These are phyloP conservation scores for Pseudocercospora musae DNA, from an alignment of 2,329 filamentous ascomycete species.

Conservation along the genomic window DNA sequence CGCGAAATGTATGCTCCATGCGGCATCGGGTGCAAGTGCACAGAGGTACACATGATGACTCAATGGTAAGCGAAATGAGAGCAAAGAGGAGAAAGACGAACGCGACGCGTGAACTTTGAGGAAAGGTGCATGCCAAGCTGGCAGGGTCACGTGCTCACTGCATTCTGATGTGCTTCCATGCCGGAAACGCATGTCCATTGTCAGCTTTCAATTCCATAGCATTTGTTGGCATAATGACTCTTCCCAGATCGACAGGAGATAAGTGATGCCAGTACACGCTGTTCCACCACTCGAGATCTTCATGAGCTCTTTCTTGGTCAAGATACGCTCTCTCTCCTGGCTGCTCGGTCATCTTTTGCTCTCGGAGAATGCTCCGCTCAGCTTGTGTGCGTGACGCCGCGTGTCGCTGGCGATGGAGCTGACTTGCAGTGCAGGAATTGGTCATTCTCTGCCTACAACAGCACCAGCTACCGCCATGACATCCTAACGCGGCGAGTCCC, in stretches of 20 bases:
- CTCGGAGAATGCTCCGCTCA: too few species aligned
- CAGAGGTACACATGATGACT: too few species aligned
- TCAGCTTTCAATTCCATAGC: neutral
- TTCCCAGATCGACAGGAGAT: neutral
- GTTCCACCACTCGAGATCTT: neutral
- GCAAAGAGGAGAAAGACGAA: too few species aligned
- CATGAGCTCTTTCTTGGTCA: neutral
- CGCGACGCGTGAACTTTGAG: too few species aligned
- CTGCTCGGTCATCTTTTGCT: too few species aligned
- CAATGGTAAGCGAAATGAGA: too few species aligned
- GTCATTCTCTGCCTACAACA: neutral
- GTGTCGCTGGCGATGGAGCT: too few species aligned
- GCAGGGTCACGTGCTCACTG: too few species aligned
- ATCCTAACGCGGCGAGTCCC: slow-evolving; percentile 9
- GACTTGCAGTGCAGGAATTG: neutral
- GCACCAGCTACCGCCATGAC: neutral
- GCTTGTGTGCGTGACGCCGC: too few species aligned
- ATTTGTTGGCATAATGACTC: neutral
- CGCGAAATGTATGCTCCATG: too few species aligned
- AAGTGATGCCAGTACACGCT: neutral
- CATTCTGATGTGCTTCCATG: neutral
- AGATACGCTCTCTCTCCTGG: neutral
- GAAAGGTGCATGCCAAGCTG: too few species aligned
- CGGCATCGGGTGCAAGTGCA: too few species aligned
- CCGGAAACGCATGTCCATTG: neutral